Evolutionary conservation across 306 rosid species (phyloP).

Genomic region (Vigna nakashimae): DNA sequence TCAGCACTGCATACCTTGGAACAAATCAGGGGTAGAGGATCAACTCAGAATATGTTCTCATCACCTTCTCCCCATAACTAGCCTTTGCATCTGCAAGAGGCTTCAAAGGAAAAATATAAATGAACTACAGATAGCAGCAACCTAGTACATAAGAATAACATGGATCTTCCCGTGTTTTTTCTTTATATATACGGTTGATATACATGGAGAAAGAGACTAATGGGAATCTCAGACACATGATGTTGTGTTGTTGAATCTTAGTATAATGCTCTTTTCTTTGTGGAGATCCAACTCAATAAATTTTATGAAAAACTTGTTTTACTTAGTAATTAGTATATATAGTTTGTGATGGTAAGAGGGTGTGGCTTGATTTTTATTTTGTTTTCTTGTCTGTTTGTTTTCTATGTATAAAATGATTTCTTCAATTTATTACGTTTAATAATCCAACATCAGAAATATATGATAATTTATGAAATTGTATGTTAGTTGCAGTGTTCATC

Average conservation of each 20-base stretch:
- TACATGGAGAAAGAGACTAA: background rate
- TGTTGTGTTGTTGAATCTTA: constrained; percentile 27
- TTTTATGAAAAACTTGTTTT: constrained; percentile 7
- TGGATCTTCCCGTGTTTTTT: background rate
- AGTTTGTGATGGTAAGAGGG: constrained; percentile 23
- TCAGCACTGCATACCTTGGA: constrained; percentile 71
- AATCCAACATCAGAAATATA: too few species aligned
- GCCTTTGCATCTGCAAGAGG: constrained; percentile 45
- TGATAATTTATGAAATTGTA: background rate
- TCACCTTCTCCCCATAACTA: constrained; percentile 65
- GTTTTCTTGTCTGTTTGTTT: background rate
- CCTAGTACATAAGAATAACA: background rate
- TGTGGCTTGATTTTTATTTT: background rate
- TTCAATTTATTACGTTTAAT: background rate
- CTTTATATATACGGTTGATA: background rate
- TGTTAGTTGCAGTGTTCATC: background rate
- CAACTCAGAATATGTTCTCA: constrained; percentile 72
- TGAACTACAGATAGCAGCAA: background rate
- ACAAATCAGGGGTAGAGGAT: constrained; percentile 79
- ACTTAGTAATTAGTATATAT: background rate
- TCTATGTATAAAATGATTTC: background rate
- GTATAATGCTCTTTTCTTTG: constrained; percentile 8
- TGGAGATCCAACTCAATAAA: constrained; percentile 35
- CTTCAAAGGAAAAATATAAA: constrained; percentile 39
- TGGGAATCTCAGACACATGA: constrained; percentile 25